These are phyloP conservation scores for Earliella scabrosa DNA, from an alignment of 1,284 basidiomycete species.

Conservation along the genomic window DNA sequence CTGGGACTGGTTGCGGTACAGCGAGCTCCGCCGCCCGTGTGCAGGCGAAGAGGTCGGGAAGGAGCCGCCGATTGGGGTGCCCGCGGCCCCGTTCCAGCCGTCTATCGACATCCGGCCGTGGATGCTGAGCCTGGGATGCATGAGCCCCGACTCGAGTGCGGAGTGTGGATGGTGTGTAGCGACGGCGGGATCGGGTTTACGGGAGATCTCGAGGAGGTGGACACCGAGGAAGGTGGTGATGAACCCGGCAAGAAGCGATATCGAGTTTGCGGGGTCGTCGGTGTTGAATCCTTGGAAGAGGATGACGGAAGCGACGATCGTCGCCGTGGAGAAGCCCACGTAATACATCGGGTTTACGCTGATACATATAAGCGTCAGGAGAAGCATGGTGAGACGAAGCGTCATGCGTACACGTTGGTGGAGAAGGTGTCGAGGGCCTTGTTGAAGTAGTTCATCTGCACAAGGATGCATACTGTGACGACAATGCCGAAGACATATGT, in stretches of 20 bases:
- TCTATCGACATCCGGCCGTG: conserved; percentile 74
- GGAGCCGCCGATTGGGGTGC: conserved; percentile 40
- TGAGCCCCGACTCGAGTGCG: conserved; percentile 72
- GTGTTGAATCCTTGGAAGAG: conserved; percentile 98
- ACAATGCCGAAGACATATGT: conserved; percentile 94
- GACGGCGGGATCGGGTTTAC: conserved; percentile 56
- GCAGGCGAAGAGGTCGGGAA: conserved; percentile 39
- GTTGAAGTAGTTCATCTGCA: conserved; percentile 99
- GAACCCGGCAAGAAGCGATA: conserved; percentile 89
- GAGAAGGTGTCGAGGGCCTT: conserved; percentile 97
- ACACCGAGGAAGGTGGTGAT: conserved; percentile 92
- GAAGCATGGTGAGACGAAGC: too few relatives aligned
- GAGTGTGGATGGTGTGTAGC: conserved; percentile 55
- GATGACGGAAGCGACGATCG: conserved; percentile 93
- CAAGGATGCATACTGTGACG: conserved; percentile 85
- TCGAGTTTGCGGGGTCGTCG: conserved; percentile 76
- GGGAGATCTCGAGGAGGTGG: conserved; percentile 87
- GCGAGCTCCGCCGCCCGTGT: conserved; percentile 52
- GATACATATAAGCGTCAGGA: neutral
- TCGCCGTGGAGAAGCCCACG: conserved; percentile 96
- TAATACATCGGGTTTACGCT: conserved; percentile 99
- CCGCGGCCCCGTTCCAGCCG: conserved; percentile 59
- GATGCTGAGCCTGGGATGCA: conserved; percentile 75
- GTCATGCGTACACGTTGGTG: conserved; percentile 97
- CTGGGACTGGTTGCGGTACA: conserved; percentile 62